Conservation (phyloP, 208 protist species). For the Trypanosoma mega region DNA sequence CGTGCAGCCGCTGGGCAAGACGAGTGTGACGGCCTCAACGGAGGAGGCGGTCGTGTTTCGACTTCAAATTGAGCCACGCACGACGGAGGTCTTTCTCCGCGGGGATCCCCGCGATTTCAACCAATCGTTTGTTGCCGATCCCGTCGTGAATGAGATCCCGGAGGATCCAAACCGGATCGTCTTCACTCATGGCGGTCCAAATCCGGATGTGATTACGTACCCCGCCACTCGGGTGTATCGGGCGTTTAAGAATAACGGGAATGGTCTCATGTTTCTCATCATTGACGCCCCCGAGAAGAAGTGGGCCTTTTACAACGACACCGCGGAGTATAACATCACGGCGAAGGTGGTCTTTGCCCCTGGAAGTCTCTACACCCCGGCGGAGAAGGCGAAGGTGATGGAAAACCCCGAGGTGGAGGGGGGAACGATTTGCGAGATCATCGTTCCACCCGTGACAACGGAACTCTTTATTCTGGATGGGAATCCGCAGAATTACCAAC, state of each 20-base stretch:
- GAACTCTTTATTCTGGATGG: conserved; percentile 52
- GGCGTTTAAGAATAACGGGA: conserved; percentile 62
- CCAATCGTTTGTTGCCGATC: conserved; percentile 64
- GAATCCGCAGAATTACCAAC: conserved; percentile 50
- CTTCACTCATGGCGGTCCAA: conserved; percentile 58
- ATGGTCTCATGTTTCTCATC: conserved; percentile 58
- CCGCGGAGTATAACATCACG: conserved; percentile 64
- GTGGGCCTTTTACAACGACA: conserved; percentile 75
- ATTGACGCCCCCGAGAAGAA: conserved; percentile 37
- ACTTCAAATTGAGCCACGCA: conserved; percentile 50
- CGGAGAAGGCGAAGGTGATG: conserved; percentile 29
- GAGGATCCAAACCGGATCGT: conserved; percentile 34
- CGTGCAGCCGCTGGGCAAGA: conserved; percentile 48
- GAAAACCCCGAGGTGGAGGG: conserved; percentile 43
- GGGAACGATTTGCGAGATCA: conserved; percentile 48
- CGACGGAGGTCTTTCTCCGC: conserved; percentile 59
- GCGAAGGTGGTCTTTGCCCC: conserved; percentile 52
- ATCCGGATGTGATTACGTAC: conserved; percentile 33
- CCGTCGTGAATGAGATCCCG: conserved; percentile 27
- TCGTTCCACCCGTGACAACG: conserved; percentile 53
- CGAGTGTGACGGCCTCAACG: conserved; percentile 11
- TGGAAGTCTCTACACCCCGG: conserved; percentile 34
- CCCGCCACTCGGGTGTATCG: conserved; percentile 52
- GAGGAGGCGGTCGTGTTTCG: conserved; percentile 35
- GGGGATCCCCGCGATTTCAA: conserved; percentile 49